These are phyloP conservation scores for Fusarium armeniacum DNA, from an alignment of 2,329 filamentous ascomycete species.

Conservation along the genomic window DNA sequence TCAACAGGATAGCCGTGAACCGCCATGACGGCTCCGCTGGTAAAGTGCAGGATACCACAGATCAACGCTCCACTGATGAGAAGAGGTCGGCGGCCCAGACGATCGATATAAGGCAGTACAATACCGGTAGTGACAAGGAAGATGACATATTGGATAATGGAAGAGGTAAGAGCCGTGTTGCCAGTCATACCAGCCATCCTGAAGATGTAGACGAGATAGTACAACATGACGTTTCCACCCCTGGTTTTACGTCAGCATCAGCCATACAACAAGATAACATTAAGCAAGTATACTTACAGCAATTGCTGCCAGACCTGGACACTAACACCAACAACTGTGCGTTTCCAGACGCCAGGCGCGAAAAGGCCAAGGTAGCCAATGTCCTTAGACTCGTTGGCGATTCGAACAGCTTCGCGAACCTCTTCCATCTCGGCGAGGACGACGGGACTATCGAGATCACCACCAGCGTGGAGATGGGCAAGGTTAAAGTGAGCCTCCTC, in stretches of 20 bases:
- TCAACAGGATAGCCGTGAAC: slow-evolving; percentile 61
- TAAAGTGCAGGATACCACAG: slow-evolving; percentile 63
- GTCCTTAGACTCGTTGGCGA: slow-evolving; percentile 56
- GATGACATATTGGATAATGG: slow-evolving; percentile 69
- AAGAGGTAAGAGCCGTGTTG: slow-evolving; percentile 61
- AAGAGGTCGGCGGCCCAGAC: slow-evolving; percentile 62
- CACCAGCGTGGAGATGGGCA: slow-evolving; percentile 70
- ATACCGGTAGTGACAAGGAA: slow-evolving; percentile 66
- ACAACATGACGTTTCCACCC: slow-evolving; percentile 68
- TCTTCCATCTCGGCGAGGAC: slow-evolving; percentile 71
- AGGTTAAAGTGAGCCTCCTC: slow-evolving; percentile 66
- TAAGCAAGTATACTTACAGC: slow-evolving; percentile 46
- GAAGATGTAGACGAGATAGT: slow-evolving; percentile 75
- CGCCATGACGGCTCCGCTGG: slow-evolving; percentile 65
- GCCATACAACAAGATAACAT: rapidly evolving
- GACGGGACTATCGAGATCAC: slow-evolving; percentile 66
- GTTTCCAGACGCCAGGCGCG: slow-evolving; percentile 63
- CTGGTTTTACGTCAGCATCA: slow-evolving; percentile 26
- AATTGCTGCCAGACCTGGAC: slow-evolving; percentile 69
- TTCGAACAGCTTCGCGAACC: slow-evolving; percentile 59
- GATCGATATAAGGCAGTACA: slow-evolving; percentile 65
- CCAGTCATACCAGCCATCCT: slow-evolving; percentile 69
- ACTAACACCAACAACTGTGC: slow-evolving; percentile 64
- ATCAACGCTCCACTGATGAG: slow-evolving; percentile 62
- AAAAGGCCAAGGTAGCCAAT: slow-evolving; percentile 61